Evolutionary conservation across 1,284 basidiomycete species (phyloP).

Genomic region (Tylopilus sp.): DNA sequence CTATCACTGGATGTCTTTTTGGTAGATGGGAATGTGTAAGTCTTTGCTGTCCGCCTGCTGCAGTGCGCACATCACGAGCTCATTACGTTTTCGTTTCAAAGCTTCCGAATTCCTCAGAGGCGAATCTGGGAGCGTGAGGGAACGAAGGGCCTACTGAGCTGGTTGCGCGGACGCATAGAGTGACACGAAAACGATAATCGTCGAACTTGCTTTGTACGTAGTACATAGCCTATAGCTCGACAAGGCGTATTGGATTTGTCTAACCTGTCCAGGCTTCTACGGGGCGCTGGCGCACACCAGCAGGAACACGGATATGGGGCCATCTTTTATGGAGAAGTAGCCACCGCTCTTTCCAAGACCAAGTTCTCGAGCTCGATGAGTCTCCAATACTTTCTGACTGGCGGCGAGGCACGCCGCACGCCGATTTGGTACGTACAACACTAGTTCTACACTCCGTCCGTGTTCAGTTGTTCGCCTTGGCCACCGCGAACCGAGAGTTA

Average conservation of each 20-base stretch:
- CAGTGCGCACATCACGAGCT: conserved; percentile 2
- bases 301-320: too few relatives aligned
- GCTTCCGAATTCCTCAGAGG: conserved; percentile 74
- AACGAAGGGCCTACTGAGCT: conserved; percentile 71
- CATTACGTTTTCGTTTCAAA: conserved; percentile 25
- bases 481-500: neutral
- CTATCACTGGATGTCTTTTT: conserved; percentile 71
- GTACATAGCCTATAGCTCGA: neutral
- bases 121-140: conserved; percentile 79
- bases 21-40: conserved; percentile 80
- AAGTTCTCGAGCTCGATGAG: too few relatives aligned
- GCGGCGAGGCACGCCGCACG: neutral
- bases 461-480: neutral
- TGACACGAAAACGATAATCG: conserved; percentile 24
- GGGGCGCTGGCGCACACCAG: too few relatives aligned
- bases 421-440: neutral
- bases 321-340: too few relatives aligned
- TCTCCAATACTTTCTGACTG: neutral
- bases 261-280: neutral
- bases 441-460: neutral
- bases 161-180: conserved; percentile 68
- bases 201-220: neutral
- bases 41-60: conserved; percentile 15
- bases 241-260: neutral
- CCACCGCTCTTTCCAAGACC: too few relatives aligned